These are phyloP conservation scores for Kalaharituber pfeilii DNA, from an alignment of 2,329 filamentous ascomycete species.

Conservation along the genomic window DNA sequence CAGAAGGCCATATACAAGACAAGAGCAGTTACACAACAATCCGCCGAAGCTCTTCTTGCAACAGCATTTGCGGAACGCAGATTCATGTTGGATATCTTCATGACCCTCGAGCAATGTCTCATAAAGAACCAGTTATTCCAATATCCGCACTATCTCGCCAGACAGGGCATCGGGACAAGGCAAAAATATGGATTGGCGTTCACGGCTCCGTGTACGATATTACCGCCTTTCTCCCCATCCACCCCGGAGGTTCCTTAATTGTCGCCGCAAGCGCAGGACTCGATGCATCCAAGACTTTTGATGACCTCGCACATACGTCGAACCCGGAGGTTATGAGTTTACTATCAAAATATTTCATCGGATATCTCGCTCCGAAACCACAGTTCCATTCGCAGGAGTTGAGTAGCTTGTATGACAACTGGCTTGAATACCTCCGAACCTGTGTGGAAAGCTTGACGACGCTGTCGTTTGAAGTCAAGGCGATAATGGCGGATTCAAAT, in stretches of 20 bases:
- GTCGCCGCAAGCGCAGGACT: constrained; percentile 39
- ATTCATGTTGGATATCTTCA: constrained; percentile 42
- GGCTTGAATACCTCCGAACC: constrained; percentile 34
- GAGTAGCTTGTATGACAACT: constrained; percentile 33
- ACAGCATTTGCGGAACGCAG: constrained; percentile 39
- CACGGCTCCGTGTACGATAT: constrained; percentile 39
- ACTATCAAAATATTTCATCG: constrained; percentile 38
- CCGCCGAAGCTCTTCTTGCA: constrained; percentile 35
- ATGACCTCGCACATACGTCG: constrained; percentile 38
- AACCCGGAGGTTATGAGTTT: constrained; percentile 38
- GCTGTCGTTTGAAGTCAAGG: constrained; percentile 38
- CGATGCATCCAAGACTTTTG: constrained; percentile 37
- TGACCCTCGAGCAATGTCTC: constrained; percentile 38
- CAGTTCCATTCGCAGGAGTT: constrained; percentile 32
- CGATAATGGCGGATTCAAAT: constrained; percentile 28
- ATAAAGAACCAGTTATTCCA: constrained; percentile 35
- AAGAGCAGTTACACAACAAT: constrained; percentile 36
- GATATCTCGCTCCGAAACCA: constrained; percentile 35
- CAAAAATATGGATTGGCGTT: constrained; percentile 36
- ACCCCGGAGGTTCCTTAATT: constrained; percentile 37
- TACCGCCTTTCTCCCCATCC: constrained; percentile 37
- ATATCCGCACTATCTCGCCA: constrained; percentile 35
- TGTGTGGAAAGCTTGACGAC: constrained; percentile 37
- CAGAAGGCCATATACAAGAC: constrained; percentile 39
- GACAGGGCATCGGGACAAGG: constrained; percentile 34